These are phyloP conservation scores for Plasmodium relictum DNA, from an alignment of 169 alveolate genomes.

Conservation along the genomic window DNA sequence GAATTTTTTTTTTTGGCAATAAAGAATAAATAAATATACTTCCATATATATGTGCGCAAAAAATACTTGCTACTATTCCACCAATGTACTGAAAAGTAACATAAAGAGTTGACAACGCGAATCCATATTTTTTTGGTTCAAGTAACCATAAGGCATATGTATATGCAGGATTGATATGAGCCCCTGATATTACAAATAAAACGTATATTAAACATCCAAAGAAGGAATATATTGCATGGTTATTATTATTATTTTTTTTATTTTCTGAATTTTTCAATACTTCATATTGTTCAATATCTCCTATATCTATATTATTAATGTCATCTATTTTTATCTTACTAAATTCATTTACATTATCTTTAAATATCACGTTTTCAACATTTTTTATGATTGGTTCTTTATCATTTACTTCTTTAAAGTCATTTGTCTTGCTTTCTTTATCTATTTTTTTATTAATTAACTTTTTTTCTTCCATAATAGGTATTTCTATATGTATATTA, in stretches of 20 bases:
- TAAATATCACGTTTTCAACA: slow-evolving; percentile 46
- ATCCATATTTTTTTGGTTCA: slow-evolving; percentile 74
- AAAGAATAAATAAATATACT: slow-evolving; percentile 60
- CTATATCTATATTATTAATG: slow-evolving; percentile 43
- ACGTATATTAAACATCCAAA: slow-evolving; percentile 72
- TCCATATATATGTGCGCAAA: slow-evolving; percentile 68
- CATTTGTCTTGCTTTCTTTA: slow-evolving; percentile 11
- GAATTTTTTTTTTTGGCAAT: slow-evolving; percentile 60
- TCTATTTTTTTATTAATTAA: background rate
- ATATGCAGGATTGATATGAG: slow-evolving; percentile 71
- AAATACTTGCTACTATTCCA: slow-evolving; percentile 64
- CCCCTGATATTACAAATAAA: slow-evolving; percentile 55
- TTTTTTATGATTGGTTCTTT: slow-evolving; percentile 27
- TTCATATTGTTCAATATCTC: slow-evolving; percentile 32
- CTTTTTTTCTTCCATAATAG: background rate
- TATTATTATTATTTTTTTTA: slow-evolving; percentile 31
- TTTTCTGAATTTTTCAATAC: slow-evolving; percentile 39
- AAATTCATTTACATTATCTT: slow-evolving; percentile 51
- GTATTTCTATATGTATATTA: background rate
- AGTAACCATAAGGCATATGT: slow-evolving; percentile 66
- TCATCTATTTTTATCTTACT: slow-evolving; percentile 67
- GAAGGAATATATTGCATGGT: slow-evolving; percentile 68
- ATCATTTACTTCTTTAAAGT: background rate
- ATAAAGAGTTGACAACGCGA: slow-evolving; percentile 46
- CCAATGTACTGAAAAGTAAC: slow-evolving; percentile 68